These are phyloP conservation scores for Taphrina betulina DNA, from an alignment of 1,139 yeast species.

Conservation along the genomic window DNA sequence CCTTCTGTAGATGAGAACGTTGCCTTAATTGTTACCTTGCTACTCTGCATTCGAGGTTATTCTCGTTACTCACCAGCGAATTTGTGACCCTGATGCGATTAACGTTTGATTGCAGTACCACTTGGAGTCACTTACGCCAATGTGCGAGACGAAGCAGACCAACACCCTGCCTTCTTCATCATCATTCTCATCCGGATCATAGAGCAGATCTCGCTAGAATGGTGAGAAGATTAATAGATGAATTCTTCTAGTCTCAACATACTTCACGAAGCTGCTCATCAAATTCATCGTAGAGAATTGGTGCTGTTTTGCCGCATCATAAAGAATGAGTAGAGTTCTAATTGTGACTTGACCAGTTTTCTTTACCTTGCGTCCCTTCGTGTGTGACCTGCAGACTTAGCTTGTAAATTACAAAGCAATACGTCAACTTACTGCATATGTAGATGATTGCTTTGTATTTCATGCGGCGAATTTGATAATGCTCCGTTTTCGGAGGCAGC, in stretches of 20 bases:
- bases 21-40: too few relatives aligned
- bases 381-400: conserved; percentile 5
- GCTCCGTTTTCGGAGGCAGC: neutral
- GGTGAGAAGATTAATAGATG: neutral
- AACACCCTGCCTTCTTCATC: conserved; percentile 14
- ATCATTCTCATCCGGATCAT: conserved; percentile 15
- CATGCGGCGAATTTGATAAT: neutral
- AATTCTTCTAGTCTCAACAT: neutral
- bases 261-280: conserved; percentile 22
- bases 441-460: conserved; percentile 9
- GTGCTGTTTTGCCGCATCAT: conserved; percentile 29
- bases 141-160: conserved; percentile 17
- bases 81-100: conserved; percentile 17
- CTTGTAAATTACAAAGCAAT: neutral
- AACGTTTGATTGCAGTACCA: neutral
- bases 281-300: conserved; percentile 17
- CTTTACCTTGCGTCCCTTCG: conserved; percentile 25
- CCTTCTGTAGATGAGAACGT: conserved; percentile 25
- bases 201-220: conserved; percentile 9
- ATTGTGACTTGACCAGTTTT: neutral
- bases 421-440: conserved; percentile 9
- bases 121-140: conserved; percentile 8
- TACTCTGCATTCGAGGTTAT: too few relatives aligned
- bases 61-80: too few relatives aligned
- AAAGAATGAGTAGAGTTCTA: neutral